Percentiles rank a stretch among this genome's conserved stretches.
phyloP scores from a whole-genome alignment of 345 rosid species.

The Populus nigra region DNA sequence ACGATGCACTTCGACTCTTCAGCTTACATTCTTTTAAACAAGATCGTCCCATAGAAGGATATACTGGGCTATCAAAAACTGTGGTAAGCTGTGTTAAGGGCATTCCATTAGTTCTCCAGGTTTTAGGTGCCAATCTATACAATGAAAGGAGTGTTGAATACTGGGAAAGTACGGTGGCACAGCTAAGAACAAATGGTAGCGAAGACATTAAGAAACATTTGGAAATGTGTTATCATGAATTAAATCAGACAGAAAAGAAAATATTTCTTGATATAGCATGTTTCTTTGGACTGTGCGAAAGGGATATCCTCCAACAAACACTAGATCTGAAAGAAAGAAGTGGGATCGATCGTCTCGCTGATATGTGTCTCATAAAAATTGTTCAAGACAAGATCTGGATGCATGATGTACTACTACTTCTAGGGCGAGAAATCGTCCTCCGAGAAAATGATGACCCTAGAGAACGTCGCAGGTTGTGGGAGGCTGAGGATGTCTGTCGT shows the following conservation, averaged over 20 bases:
- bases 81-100: neutral
- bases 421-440: neutral
- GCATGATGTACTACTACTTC: neutral
- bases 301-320: neutral
- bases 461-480: neutral
- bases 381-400: neutral
- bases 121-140: neutral
- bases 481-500: no score
- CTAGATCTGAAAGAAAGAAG: neutral
- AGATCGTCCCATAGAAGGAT: neutral
- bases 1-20: slow-evolving; percentile 1
- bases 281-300: neutral
- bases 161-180: neutral
- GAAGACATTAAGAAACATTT: neutral
- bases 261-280: slow-evolving; percentile 18
- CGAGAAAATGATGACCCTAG: neutral
- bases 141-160: neutral
- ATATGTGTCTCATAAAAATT: slow-evolving; percentile 4
- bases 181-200: neutral
- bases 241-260: neutral
- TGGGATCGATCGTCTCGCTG: neutral
- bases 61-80: neutral
- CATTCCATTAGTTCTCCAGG: slow-evolving; percentile 7
- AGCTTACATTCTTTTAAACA: slow-evolving; percentile 4
- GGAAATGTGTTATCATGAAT: slow-evolving; percentile 4